Percentiles rank a stretch among this genome's conserved stretches.
Conservation (phyloP, 805 yeast species). For the Pichia pseudocactophila region DNA sequence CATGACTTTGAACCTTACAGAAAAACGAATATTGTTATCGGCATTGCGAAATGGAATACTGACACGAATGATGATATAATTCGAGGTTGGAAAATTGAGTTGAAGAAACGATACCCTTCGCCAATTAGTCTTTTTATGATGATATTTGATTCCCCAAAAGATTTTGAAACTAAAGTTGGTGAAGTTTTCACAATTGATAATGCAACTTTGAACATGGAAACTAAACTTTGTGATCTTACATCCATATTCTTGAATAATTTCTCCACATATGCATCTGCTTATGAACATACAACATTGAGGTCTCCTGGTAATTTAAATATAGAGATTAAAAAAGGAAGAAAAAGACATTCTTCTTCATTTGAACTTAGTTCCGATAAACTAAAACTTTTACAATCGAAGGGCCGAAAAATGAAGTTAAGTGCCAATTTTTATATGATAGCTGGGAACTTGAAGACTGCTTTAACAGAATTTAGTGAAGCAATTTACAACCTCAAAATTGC, state of each 20-base stretch:
- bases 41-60: slow-evolving; percentile 29
- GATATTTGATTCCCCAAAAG: slow-evolving; percentile 41
- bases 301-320: slow-evolving; percentile 54
- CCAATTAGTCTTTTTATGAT: slow-evolving; percentile 48
- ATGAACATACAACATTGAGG: slow-evolving; percentile 69
- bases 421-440: slow-evolving; percentile 75
- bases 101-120: slow-evolving; percentile 40
- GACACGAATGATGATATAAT: slow-evolving; percentile 20
- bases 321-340: slow-evolving; percentile 16
- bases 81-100: slow-evolving; percentile 26
- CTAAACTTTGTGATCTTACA: slow-evolving; percentile 66
- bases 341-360: slow-evolving; percentile 23
- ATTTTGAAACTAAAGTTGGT: slow-evolving; percentile 3
- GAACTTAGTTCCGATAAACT: slow-evolving; percentile 28
- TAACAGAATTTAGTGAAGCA: slow-evolving; percentile 69
- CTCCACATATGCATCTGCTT: slow-evolving; percentile 62
- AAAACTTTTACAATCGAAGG: slow-evolving; percentile 40
- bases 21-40: slow-evolving; percentile 57
- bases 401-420: slow-evolving; percentile 65
- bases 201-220: slow-evolving; percentile 35
- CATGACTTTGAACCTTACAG: slow-evolving; percentile 89
- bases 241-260: slow-evolving; percentile 53
- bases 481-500: slow-evolving; percentile 46
- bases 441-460: slow-evolving; percentile 67
- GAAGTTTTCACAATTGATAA: slow-evolving; percentile 15